Evolutionary conservation across 2,329 filamentous ascomycete species (phyloP).

Genomic region (Fusarium redolens): DNA sequence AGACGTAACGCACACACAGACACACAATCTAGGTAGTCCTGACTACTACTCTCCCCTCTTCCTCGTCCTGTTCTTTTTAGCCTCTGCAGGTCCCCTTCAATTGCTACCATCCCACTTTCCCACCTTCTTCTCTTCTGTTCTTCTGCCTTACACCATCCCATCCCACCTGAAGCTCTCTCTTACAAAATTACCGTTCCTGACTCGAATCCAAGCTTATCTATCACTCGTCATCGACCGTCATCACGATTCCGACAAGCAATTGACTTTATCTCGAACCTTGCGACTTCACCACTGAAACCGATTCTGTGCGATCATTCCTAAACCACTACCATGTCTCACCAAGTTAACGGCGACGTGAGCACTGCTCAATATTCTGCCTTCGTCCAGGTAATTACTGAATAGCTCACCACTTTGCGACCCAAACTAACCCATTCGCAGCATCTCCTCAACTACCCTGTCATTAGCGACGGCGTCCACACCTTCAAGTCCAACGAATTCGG

Average conservation of each 20-base stretch:
- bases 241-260: slow-evolving; percentile 19
- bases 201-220: slow-evolving; percentile 15
- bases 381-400: slow-evolving; percentile 51
- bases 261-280: slow-evolving; percentile 15
- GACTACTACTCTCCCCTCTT: slow-evolving; percentile 15
- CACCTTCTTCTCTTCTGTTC: slow-evolving; percentile 8
- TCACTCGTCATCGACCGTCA: slow-evolving; percentile 21
- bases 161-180: slow-evolving; percentile 13
- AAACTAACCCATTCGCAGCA: slow-evolving; percentile 66
- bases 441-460: slow-evolving; percentile 83
- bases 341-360: slow-evolving; percentile 64
- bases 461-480: slow-evolving; percentile 80
- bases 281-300: slow-evolving; percentile 5
- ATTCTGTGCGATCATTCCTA: slow-evolving; percentile 20
- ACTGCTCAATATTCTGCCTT: slow-evolving; percentile 61
- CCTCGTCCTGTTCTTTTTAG: slow-evolving; percentile 34
- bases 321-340: slow-evolving; percentile 52
- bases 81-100: slow-evolving; percentile 38
- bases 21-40: background rate
- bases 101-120: slow-evolving; percentile 33
- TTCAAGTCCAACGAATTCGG: slow-evolving; percentile 87
- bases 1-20: slow-evolving; percentile 11
- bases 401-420: background rate
- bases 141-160: slow-evolving; percentile 10
- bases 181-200: slow-evolving; percentile 12